Evolutionary conservation across 2,329 filamentous ascomycete species (phyloP).

Genomic region (Penicillium sp.): DNA sequence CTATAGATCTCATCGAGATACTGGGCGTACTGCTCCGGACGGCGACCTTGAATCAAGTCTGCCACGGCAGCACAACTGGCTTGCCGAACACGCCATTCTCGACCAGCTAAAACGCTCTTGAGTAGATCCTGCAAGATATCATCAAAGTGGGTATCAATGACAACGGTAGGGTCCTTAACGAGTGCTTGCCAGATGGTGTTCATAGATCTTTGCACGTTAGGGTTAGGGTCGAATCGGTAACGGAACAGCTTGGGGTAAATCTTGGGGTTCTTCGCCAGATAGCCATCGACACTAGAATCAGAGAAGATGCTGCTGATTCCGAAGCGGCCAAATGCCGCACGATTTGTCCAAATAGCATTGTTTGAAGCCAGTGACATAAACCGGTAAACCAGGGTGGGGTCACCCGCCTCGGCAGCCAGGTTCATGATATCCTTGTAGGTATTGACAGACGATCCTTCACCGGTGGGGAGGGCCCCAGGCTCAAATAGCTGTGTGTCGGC

Average conservation of each 20-base stretch:
- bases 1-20: constrained; percentile 85
- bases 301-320: constrained; percentile 89
- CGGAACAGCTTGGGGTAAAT: constrained; percentile 93
- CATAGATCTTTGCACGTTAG: constrained; percentile 92
- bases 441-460: constrained; percentile 83
- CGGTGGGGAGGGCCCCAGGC: constrained; percentile 82
- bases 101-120: constrained; percentile 73
- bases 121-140: constrained; percentile 85
- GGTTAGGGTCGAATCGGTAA: constrained; percentile 92
- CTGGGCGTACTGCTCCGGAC: constrained; percentile 73
- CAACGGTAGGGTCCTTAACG: constrained; percentile 80
- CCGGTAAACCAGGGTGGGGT: constrained; percentile 93
- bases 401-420: constrained; percentile 92
- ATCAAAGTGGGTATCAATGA: constrained; percentile 79
- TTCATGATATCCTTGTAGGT: constrained; percentile 98
- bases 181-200: constrained; percentile 95
- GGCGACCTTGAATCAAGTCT: constrained; percentile 80
- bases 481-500: constrained; percentile 93
- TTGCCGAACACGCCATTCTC: constrained; percentile 90
- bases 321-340: constrained; percentile 91
- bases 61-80: constrained; percentile 88
- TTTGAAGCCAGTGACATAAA: constrained; percentile 98
- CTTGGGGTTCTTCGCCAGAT: constrained; percentile 79
- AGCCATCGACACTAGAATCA: constrained; percentile 69
- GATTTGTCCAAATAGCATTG: constrained; percentile 95